A percentile compares a stretch with the other conserved stretches of the same genome.
phyloP scores from a whole-genome alignment of 352 stramenopile species.

The Phytophthora multivora region DNA sequence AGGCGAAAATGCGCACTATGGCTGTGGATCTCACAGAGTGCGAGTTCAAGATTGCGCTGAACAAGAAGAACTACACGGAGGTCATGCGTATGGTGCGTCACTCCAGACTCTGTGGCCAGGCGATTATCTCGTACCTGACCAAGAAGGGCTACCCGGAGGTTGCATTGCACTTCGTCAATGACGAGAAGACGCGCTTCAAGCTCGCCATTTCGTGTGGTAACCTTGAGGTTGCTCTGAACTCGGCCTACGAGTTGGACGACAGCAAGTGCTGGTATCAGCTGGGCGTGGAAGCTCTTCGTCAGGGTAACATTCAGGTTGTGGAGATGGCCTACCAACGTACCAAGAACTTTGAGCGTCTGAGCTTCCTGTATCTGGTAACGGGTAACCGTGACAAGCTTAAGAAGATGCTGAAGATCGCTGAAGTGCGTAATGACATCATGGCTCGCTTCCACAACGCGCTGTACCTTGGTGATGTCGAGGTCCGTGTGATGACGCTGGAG shows the following conservation, averaged over 20 bases:
- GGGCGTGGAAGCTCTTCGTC: slow-evolving; percentile 95
- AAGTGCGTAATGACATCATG: slow-evolving; percentile 98
- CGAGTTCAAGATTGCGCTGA: slow-evolving; percentile 97
- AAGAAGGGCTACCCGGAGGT: slow-evolving; percentile 99
- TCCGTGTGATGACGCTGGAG: slow-evolving; percentile 96
- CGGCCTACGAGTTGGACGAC: slow-evolving; percentile 95
- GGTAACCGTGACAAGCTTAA: slow-evolving; percentile 98
- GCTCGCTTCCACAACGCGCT: slow-evolving; percentile 98
- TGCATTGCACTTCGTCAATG: slow-evolving; percentile 99
- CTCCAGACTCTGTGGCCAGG: slow-evolving; percentile 96
- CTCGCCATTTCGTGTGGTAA: slow-evolving; percentile 99
- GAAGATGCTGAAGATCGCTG: slow-evolving; percentile 99
- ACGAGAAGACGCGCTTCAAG: slow-evolving; percentile 98
- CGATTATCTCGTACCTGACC: slow-evolving; percentile 99
- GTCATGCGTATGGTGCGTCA: slow-evolving; percentile 99
- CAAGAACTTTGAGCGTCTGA: slow-evolving; percentile 99
- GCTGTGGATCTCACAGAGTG: slow-evolving; percentile 98
- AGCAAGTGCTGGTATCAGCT: slow-evolving; percentile 97
- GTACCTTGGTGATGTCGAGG: slow-evolving; percentile 96
- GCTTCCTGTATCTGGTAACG: slow-evolving; percentile 99
- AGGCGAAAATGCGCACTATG: slow-evolving; percentile 96
- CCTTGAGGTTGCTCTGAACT: slow-evolving; percentile 98
- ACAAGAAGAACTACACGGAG: slow-evolving; percentile 96
- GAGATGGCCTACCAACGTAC: slow-evolving; percentile 99
- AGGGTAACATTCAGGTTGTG: slow-evolving; percentile 99